Base-by-base conservation (phyloP, 2,329 filamentous ascomycete species). In the Hypoxylon sp. region DNA sequence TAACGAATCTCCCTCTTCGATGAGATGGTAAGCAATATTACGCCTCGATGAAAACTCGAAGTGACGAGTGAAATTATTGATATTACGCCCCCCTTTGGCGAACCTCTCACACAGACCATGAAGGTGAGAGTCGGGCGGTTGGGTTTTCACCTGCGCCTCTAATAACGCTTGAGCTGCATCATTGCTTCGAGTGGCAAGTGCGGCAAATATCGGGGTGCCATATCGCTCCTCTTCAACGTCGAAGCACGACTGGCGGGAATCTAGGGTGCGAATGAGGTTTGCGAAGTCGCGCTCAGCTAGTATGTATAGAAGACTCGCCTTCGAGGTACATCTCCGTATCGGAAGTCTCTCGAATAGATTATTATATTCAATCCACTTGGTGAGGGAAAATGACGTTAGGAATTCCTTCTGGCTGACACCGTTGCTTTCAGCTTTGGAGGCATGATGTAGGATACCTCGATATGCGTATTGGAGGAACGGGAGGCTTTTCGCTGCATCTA, bases 401-500 rank as follows among this genome's bases (percentile, higher is more conserved):
- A 56, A 43, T 5, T 32, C 25, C 5, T 46, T 23, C 23, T 57
- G 53, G 17, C 2, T 32, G 3, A 57, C 6, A 10, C 28, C 17
- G 6, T 36, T 17, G 9, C n/a, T 6, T 34, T 34, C 25, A 17
- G 53, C 53, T 46, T 34, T 57, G 17, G 46, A 28, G 3, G 38
- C 17, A 13, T 57, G 53, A 36, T 57, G 17, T 23, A 48, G 21
- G 19, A 57, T 34, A 36, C 30, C 19, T 10, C 36, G 25, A 19
- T 11, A 14, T 13, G 53, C 53, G 10, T 57, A 57, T 46, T 57
- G 28, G 2, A 57, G 41, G 19, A 57, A 57, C 3, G 53, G 53
- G 17, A 21, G 19, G 2, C 2, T 46, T 11, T 46, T 6, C 10
- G 10, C 10, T 11, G 30, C 10, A 7, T 19, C 25, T 2, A 14